Conservation (phyloP, 75 land plant genomes). For the Cryptomeria japonica region DNA sequence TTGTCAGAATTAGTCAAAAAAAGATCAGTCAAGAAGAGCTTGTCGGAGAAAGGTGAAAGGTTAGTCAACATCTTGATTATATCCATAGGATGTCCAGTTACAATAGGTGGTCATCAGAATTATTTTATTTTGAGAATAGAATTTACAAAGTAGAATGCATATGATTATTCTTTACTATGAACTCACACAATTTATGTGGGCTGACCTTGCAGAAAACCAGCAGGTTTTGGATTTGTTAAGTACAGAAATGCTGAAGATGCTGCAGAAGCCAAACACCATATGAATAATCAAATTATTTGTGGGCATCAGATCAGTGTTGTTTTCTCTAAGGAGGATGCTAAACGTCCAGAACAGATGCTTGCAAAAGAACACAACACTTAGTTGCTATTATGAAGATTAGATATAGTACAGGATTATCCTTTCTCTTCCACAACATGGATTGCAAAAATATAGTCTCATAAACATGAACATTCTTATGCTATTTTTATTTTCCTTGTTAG, state of each 20-base stretch:
- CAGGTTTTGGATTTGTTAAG: conserved; percentile 52
- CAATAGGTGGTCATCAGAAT: background rate
- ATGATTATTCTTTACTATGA: background rate
- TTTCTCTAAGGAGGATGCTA: conserved; percentile 48
- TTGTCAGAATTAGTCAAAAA: background rate
- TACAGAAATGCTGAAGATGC: conserved; percentile 39
- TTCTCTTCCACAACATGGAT: background rate
- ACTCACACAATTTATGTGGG: background rate
- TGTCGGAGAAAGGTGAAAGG: background rate
- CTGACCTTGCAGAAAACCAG: conserved; percentile 7
- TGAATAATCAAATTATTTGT: conserved; percentile 32
- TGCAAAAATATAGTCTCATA: background rate
- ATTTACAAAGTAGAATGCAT: background rate
- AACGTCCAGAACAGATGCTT: conserved; percentile 45
- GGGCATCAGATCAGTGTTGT: conserved; percentile 52
- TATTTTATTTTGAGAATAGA: background rate
- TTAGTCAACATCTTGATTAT: background rate
- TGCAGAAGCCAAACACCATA: conserved; percentile 40
- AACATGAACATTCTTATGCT: background rate
- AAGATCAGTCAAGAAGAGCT: background rate
- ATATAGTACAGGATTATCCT: background rate
- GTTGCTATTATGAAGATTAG: background rate
- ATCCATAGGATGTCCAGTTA: background rate
- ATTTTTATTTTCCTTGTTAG: background rate
- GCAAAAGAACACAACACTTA: conserved; percentile 17